A percentile compares a stretch with the other conserved stretches of the same genome.
Conservation (phyloP, 768 basidiomycete species). For the Rickenella mellea region DNA sequence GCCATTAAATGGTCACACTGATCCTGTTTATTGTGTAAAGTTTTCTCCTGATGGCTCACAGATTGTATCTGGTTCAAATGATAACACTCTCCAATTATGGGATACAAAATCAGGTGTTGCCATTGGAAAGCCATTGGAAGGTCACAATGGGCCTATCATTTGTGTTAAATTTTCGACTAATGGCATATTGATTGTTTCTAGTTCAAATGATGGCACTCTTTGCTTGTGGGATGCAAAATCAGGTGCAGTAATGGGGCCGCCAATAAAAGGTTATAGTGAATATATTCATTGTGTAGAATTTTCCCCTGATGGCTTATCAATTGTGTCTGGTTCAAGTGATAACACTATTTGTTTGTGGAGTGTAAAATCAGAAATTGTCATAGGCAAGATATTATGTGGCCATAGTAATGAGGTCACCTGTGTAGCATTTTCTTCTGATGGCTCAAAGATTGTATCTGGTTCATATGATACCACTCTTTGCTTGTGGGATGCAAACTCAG, state of each 20-base stretch:
- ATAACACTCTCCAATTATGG: too few relatives aligned
- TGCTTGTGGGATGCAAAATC: conserved; percentile 11
- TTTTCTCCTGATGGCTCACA: conserved; percentile 14
- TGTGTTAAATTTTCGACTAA: conserved; percentile 15
- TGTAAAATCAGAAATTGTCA: conserved; percentile 14
- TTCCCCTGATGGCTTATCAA: conserved; percentile 1
- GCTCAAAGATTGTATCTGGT: conserved; percentile 10
- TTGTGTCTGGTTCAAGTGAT: conserved; percentile 21
- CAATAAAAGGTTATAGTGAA: too few relatives aligned
- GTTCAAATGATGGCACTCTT: conserved; percentile 15
- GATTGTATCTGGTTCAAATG: too few relatives aligned
- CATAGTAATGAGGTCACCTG: conserved; percentile 11
- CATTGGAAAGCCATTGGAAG: conserved; percentile 5
- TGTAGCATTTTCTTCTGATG: conserved; percentile 16
- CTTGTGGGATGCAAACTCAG: conserved; percentile 12
- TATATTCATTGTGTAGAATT: too few relatives aligned
- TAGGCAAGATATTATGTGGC: too few relatives aligned
- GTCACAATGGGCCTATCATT: conserved; percentile 9
- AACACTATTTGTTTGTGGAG: conserved; percentile 24
- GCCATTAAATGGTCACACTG: conserved; percentile 9
- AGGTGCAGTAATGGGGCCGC: too few relatives aligned
- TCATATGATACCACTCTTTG: conserved; percentile 12
- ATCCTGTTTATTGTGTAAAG: conserved; percentile 11
- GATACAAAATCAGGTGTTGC: not conserved
- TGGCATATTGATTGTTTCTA: conserved; percentile 12